These are phyloP conservation scores for Colletotrichum tropicale DNA, from an alignment of 2,329 filamentous ascomycete species.

Conservation along the genomic window DNA sequence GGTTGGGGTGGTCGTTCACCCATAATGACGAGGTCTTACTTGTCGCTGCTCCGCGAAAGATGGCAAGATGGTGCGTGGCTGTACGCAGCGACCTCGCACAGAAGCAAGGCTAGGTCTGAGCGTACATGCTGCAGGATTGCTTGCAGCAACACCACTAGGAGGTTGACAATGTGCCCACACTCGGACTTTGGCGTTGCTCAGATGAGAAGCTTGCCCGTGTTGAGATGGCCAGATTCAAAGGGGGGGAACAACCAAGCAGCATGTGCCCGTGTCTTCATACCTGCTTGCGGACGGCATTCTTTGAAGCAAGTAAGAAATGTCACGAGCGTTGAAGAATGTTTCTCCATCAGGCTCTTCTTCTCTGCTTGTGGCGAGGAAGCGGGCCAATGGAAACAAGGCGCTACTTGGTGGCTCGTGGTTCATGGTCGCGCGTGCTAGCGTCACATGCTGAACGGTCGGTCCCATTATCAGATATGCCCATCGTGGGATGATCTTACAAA, in stretches of 20 bases:
- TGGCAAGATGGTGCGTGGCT: neutral
- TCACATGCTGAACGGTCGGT: slow-evolving; percentile 1
- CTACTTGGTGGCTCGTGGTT: neutral
- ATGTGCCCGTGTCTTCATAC: neutral
- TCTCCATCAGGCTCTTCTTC: neutral
- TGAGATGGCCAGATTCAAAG: neutral
- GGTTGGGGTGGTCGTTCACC: neutral
- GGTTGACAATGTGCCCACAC: neutral
- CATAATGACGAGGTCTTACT: neutral
- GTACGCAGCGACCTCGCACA: slow-evolving; percentile 2
- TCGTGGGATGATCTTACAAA: neutral
- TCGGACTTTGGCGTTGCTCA: neutral
- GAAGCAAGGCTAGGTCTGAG: slow-evolving; percentile 16
- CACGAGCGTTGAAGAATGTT: neutral
- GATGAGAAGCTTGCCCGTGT: neutral
- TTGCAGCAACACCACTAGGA: slow-evolving; percentile 6
- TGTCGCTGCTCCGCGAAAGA: neutral
- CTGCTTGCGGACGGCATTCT: neutral
- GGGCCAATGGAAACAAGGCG: neutral
- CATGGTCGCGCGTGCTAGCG: neutral
- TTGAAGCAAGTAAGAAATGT: neutral
- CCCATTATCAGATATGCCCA: neutral
- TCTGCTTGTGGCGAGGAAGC: neutral
- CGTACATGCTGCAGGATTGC: slow-evolving; percentile 23
- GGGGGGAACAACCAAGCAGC: neutral